phyloP scores from a whole-genome alignment of 768 basidiomycete species.

The Daedaleopsis nitida region DNA sequence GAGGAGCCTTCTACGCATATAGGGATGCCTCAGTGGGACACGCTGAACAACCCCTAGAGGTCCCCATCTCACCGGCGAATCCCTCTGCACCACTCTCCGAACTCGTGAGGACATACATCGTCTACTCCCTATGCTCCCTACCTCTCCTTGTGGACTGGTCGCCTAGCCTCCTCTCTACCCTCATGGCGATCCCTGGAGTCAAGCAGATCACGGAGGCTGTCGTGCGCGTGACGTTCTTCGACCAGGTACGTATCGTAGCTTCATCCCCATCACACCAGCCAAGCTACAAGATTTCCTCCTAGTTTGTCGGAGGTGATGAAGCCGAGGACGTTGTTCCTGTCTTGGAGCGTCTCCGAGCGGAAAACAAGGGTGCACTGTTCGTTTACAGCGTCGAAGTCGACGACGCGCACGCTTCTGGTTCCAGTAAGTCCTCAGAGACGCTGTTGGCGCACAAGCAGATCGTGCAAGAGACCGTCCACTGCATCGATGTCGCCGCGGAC shows the following conservation, averaged over 20 bases:
- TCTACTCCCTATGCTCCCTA: slow-evolving; percentile 80
- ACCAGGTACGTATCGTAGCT: slow-evolving; percentile 55
- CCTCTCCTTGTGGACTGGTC: slow-evolving; percentile 77
- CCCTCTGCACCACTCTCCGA: slow-evolving; percentile 24
- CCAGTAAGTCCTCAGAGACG: slow-evolving; percentile 23
- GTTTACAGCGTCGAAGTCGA: slow-evolving; percentile 91
- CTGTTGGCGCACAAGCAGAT: slow-evolving; percentile 57
- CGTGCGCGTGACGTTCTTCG: slow-evolving; percentile 83
- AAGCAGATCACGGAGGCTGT: slow-evolving; percentile 64
- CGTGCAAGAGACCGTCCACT: slow-evolving; percentile 74
- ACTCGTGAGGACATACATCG: slow-evolving; percentile 74
- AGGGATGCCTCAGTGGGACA: not conserved
- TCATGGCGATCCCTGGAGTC: slow-evolving; percentile 62
- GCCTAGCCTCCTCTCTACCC: slow-evolving; percentile 58
- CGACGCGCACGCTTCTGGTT: slow-evolving; percentile 48
- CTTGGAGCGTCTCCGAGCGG: slow-evolving; percentile 60
- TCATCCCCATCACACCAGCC: not conserved
- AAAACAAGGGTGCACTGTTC: slow-evolving; percentile 77
- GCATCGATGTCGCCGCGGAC: slow-evolving; percentile 77
- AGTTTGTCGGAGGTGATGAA: slow-evolving; percentile 92
- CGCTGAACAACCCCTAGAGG: not conserved
- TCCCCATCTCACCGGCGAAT: slow-evolving; percentile 3
- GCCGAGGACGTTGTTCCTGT: slow-evolving; percentile 67
- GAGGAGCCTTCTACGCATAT: slow-evolving; percentile 18
- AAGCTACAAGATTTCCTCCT: not conserved